Base-by-base conservation (phyloP, 2,329 filamentous ascomycete genomes). In the Alternaria gansuensis region DNA sequence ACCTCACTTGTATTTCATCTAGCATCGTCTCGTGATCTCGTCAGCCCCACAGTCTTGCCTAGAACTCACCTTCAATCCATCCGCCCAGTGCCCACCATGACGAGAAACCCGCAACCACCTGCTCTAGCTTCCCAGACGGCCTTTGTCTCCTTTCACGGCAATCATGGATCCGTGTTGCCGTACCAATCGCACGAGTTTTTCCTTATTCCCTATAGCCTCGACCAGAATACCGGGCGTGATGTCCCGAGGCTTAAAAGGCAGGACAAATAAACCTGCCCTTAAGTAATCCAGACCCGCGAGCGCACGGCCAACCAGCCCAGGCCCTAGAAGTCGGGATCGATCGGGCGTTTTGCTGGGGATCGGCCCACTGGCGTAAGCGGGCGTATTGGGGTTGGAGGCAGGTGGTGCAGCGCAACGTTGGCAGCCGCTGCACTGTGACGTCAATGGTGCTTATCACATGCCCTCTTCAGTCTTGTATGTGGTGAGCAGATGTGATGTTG, bases 371-470 rank as follows among this genome's bases (percentile, higher is more conserved):
- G 28, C 26, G 4, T 14, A 21, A 29, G 33, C 17, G 11, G 33
- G 37, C 46, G 10, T 43, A 46, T 37, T n/a, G 36, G 24, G 40
- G 33, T 45, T 14, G 28, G 28, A 28, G 51, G 41, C 13, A 40
- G n/a, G 7, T 31, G 41, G 51, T 48, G 39, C 50, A 61, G 41
- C 41, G 60, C 51, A 29, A 54, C 54, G 50, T 58, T 57, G 49
- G 58, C 50, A 43, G 14, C 63, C 58, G 57, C 60, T 64, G 60
- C 61, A 52, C 34, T 34, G 43, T 65, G 63, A 64, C 63, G 63
- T 61, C 48, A 39, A 54, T 55, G 51, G 61, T 34, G 9, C 44
- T 34, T 48, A 14, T 11, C 29, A 45, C 29, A 48, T 34, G 31
- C 13, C 44, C 44, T 36, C 44, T 40, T 28, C 26, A 23, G 6